These are phyloP conservation scores for Platanus orientalis DNA, from an alignment of 164 flowering plant species.

Conservation along the genomic window DNA sequence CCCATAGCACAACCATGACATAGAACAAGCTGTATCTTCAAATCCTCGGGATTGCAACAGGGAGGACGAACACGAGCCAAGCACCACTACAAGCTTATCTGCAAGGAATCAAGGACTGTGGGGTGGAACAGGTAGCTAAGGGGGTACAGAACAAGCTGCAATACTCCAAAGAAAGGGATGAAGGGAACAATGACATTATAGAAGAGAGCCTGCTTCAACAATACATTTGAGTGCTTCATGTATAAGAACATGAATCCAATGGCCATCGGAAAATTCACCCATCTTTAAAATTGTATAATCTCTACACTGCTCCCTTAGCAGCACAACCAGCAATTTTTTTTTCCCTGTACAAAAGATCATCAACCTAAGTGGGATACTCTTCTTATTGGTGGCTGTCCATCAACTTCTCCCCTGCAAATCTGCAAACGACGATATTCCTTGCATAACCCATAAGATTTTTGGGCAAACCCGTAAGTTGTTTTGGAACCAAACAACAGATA, in stretches of 20 bases:
- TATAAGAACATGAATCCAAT: conserved; percentile 89
- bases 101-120: conserved; percentile 72
- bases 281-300: conserved; percentile 89
- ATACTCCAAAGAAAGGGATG: conserved; percentile 95
- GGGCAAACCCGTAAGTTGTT: conserved; percentile 24
- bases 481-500: conserved; percentile 34
- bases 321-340: conserved; percentile 97
- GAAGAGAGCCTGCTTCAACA: conserved; percentile 86
- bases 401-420: conserved; percentile 55
- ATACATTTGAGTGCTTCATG: conserved; percentile 71
- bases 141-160: conserved; percentile 87
- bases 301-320: conserved; percentile 94
- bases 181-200: conserved; percentile 81
- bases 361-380: conserved; percentile 88
- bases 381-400: conserved; percentile 64
- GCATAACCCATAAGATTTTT: conserved; percentile 28
- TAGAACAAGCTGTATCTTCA: conserved; percentile 98
- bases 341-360: conserved; percentile 95
- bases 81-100: conserved; percentile 62
- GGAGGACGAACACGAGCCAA: conserved; percentile 96
- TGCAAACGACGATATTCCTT: conserved; percentile 29
- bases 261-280: conserved; percentile 98
- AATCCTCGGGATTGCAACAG: conserved; percentile 90
- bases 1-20: conserved; percentile 99
- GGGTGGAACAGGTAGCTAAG: conserved; percentile 77